These are phyloP conservation scores for Termitomyces sp. DNA, from an alignment of 768 basidiomycete genomes.

Conservation along the genomic window DNA sequence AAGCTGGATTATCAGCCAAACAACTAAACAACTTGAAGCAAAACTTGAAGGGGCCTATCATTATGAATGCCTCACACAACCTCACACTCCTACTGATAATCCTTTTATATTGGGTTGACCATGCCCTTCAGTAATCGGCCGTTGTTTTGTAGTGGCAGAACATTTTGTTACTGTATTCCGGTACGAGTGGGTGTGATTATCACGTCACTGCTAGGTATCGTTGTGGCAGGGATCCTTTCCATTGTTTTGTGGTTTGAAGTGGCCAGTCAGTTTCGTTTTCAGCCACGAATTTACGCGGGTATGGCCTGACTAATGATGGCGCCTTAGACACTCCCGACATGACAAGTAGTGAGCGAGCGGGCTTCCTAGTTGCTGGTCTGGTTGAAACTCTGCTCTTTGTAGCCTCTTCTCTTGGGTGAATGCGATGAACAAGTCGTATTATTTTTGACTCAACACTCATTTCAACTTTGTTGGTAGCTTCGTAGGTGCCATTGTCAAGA, in stretches of 20 bases:
- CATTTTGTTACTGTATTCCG: slow-evolving; percentile 61
- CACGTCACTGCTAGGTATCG: slow-evolving; percentile 47
- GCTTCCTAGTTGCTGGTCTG: slow-evolving; percentile 45
- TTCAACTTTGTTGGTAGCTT: slow-evolving; percentile 33
- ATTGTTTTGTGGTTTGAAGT: slow-evolving; percentile 60
- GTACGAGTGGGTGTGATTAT: slow-evolving; percentile 56
- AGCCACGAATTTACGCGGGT: background rate
- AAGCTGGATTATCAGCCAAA: no score
- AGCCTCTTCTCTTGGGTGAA: slow-evolving; percentile 53
- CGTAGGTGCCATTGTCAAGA: slow-evolving; percentile 57
- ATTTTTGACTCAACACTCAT: slow-evolving; percentile 1
- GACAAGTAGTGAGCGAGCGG: slow-evolving; percentile 28
- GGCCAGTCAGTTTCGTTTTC: slow-evolving; percentile 36
- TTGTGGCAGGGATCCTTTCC: slow-evolving; percentile 49
- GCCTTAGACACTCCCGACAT: slow-evolving; percentile 29
- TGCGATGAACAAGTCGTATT: background rate
- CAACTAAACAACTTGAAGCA: no score
- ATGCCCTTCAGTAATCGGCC: slow-evolving; percentile 42
- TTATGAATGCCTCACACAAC: background rate
- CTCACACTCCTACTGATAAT: background rate
- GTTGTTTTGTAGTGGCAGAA: slow-evolving; percentile 43
- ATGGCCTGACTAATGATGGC: background rate
- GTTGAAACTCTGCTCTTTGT: slow-evolving; percentile 50
- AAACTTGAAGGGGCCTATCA: no score
- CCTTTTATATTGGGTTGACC: background rate